Percentiles rank a stretch among this genome's conserved stretches.
Evolutionary conservation across 148 eudicot species (phyloP).

Genomic region (Oxyria digyna): DNA sequence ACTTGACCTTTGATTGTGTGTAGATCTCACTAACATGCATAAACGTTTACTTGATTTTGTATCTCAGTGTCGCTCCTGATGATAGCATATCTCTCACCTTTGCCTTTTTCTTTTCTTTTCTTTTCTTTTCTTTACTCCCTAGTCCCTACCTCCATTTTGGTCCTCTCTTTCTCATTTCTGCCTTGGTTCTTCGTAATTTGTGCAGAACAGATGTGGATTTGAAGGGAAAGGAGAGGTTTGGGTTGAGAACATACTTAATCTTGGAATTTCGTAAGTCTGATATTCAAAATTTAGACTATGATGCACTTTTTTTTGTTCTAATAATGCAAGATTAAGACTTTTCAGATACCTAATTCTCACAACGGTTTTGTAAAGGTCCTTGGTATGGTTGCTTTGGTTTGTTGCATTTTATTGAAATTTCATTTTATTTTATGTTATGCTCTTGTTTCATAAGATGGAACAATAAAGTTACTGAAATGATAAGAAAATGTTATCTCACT

Average conservation of each 20-base stretch:
- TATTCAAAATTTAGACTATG: background rate
- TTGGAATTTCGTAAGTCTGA: slow-evolving; percentile 85
- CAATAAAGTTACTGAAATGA: background rate
- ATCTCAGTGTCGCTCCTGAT: background rate
- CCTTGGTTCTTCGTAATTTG: slow-evolving; percentile 8
- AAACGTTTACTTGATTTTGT: background rate
- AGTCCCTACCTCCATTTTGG: background rate
- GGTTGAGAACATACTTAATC: slow-evolving; percentile 85
- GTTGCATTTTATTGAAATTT: background rate
- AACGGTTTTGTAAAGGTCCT: background rate
- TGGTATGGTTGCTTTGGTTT: background rate
- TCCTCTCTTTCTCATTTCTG: background rate
- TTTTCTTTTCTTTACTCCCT: background rate
- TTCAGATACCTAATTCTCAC: background rate
- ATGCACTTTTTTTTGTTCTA: background rate
- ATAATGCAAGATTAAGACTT: too few species aligned
- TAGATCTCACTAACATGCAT: background rate
- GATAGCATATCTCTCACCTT: background rate
- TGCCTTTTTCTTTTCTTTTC: background rate
- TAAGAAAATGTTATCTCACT: background rate
- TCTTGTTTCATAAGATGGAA: background rate
- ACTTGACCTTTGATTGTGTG: background rate
- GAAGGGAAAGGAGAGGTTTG: slow-evolving; percentile 94
- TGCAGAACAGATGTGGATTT: slow-evolving; percentile 97
- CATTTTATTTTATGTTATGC: background rate